Evolutionary conservation across 73 alveolate genomes (phyloP), one percentile per base, ranked within the genome.

Genomic region (Tetrahymena borealis): DNA sequence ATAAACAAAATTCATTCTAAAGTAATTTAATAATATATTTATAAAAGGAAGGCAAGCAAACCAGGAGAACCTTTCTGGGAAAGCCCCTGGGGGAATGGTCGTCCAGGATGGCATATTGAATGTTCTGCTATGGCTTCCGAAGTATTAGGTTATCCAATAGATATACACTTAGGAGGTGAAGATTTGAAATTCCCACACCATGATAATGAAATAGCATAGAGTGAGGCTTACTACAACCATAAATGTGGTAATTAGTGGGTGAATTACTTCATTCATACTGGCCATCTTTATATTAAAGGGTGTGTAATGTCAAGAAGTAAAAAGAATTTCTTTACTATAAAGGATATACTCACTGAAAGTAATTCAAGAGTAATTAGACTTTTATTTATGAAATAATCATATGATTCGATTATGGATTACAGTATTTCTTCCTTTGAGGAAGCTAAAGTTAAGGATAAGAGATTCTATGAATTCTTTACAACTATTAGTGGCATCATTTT

Each of bases 101-200:
- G 99, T 92, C 99, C 99, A 38, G 99, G 99, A n/a, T 98, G 99
- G 99, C 99, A 98, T 95, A 98, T 98, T 41, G 99, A 98, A 97
- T 98, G 99, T 93, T 96, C 99, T 28, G 99, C 94, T 39, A 98
- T 98, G 99, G 98, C 99, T 37, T 94, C 97, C 32, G 97, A 95
- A 35, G 92, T 93, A 38, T 94, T 96, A 15, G 99, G 99, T 11
- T 92, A 96, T 43, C 96, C 96, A 78, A 95, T 98, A 41, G 99
- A 98, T 92, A 97, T 98, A 39, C 99, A 98, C 78, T 96, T 98
- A 1, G 99, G 99, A 38, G 99, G 99, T 7, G 93, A 95, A 60
- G 98, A 97, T 91, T 90, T 97, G 40, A 92, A 93, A 90, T 97
- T 95, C 90, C 98, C 98, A 5, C 99, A 98, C 94, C 99, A 98